Conservation (phyloP, 208 protist genomes). For the Zelonia costaricensis region DNA sequence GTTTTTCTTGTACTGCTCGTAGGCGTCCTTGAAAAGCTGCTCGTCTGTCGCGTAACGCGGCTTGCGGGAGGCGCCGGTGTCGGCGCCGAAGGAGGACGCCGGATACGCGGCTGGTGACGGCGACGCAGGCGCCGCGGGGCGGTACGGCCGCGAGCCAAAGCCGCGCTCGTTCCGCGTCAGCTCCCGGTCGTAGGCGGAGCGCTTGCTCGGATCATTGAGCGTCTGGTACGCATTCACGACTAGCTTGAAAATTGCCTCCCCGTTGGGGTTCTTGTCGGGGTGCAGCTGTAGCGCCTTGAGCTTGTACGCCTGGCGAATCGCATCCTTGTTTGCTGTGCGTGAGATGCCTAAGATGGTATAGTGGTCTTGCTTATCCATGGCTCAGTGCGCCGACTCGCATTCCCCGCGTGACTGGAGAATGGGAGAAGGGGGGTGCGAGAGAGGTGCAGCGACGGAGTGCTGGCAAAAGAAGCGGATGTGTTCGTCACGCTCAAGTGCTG, state of each 20-base stretch:
- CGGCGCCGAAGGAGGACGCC: not conserved
- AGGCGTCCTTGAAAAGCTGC: slow-evolving; percentile 79
- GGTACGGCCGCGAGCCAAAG: slow-evolving; percentile 15
- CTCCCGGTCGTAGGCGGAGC: slow-evolving; percentile 76
- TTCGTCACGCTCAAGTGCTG: too few relatives aligned
- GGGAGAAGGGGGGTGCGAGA: not conserved
- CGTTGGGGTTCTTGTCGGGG: slow-evolving; percentile 91
- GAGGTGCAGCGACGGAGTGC: too few relatives aligned
- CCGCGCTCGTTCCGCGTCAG: slow-evolving; percentile 45
- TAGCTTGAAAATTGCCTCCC: slow-evolving; percentile 79
- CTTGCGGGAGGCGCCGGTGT: slow-evolving; percentile 23
- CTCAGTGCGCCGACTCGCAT: slow-evolving; percentile 5
- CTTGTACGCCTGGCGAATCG: slow-evolving; percentile 88
- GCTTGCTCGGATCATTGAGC: slow-evolving; percentile 67
- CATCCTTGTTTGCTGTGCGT: slow-evolving; percentile 69
- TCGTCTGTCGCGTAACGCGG: slow-evolving; percentile 61
- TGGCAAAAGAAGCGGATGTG: too few relatives aligned
- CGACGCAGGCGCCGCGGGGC: slow-evolving; percentile 5
- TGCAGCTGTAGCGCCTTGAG: slow-evolving; percentile 79
- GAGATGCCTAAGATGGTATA: slow-evolving; percentile 77
- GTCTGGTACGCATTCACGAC: slow-evolving; percentile 85
- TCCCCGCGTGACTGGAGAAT: not conserved
- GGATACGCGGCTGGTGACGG: slow-evolving; percentile 6
- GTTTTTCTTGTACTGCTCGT: slow-evolving; percentile 78
- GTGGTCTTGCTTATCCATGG: slow-evolving; percentile 65